Percentiles rank a stretch among this genome's conserved stretches.
phyloP scores from a whole-genome alignment of 176 grass and related monocot species.

The Saccharum spontaneum region DNA sequence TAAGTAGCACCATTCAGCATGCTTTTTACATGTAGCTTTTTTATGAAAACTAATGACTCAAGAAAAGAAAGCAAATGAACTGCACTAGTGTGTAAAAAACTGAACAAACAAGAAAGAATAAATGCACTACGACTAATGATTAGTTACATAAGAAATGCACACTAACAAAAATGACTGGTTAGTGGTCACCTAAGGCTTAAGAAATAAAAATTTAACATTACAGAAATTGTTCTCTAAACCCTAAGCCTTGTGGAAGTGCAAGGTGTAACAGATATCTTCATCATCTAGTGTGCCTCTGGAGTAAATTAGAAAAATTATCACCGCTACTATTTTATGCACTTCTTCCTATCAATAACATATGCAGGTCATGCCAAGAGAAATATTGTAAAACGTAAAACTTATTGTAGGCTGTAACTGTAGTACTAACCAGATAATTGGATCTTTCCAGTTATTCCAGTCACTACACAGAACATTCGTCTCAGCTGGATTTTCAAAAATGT shows the following conservation, averaged over 20 bases:
- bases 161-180: background rate
- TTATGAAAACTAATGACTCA: background rate
- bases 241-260: background rate
- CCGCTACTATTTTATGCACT: background rate
- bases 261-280: background rate
- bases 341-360: background rate
- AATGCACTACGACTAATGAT: background rate
- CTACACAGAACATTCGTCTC: conserved; percentile 90
- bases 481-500: conserved; percentile 74
- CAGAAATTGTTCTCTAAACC: background rate
- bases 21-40: background rate
- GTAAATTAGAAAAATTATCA: background rate
- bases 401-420: background rate
- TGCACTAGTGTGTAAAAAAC: background rate
- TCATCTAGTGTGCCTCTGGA: background rate
- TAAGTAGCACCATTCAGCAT: conserved; percentile 10
- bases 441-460: conserved; percentile 83
- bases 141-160: background rate
- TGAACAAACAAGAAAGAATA: background rate
- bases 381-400: background rate
- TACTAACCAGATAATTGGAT: conserved; percentile 86
- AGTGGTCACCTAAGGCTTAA: background rate
- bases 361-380: background rate
- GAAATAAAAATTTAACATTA: background rate
- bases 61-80: background rate